Evolutionary conservation across 805 yeast genomes (phyloP).

Genomic region (Priceomyces fermenticarens): DNA sequence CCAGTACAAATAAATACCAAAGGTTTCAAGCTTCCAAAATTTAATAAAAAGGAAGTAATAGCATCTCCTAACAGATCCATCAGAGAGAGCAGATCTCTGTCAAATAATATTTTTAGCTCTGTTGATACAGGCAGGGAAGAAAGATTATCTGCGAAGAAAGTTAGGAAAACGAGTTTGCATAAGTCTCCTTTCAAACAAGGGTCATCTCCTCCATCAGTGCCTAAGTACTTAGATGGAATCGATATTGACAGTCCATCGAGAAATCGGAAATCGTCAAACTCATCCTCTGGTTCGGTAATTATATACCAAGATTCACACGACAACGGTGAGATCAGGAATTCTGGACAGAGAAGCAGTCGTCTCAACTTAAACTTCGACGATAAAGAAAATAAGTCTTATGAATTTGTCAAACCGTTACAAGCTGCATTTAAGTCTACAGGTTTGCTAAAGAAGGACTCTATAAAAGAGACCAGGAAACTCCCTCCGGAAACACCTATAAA

Average conservation of each 20-base stretch:
- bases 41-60: slow-evolving; percentile 30
- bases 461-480: slow-evolving; percentile 21
- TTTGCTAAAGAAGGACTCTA: slow-evolving; percentile 49
- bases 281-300: slow-evolving; percentile 13
- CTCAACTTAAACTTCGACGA: slow-evolving; percentile 19
- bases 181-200: slow-evolving; percentile 8
- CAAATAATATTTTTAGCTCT: slow-evolving; percentile 6
- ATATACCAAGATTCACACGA: slow-evolving; percentile 21
- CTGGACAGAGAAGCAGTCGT: neutral
- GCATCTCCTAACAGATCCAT: slow-evolving; percentile 27
- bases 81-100: slow-evolving; percentile 10
- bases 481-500: slow-evolving; percentile 47
- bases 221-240: slow-evolving; percentile 23
- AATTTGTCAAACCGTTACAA: slow-evolving; percentile 77
- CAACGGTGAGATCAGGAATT: slow-evolving; percentile 4
- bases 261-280: slow-evolving; percentile 18
- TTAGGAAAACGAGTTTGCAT: slow-evolving; percentile 11
- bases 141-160: slow-evolving; percentile 9
- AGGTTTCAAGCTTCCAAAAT: slow-evolving; percentile 34
- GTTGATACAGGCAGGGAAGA: neutral
- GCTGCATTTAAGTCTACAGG: slow-evolving; percentile 81
- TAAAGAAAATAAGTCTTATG: slow-evolving; percentile 47
- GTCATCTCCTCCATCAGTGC: slow-evolving; percentile 7
- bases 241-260: slow-evolving; percentile 29
- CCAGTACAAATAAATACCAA: slow-evolving; percentile 28